Conservation (phyloP, 2,329 filamentous ascomycete species). For the Fusarium sulawesiense region DNA sequence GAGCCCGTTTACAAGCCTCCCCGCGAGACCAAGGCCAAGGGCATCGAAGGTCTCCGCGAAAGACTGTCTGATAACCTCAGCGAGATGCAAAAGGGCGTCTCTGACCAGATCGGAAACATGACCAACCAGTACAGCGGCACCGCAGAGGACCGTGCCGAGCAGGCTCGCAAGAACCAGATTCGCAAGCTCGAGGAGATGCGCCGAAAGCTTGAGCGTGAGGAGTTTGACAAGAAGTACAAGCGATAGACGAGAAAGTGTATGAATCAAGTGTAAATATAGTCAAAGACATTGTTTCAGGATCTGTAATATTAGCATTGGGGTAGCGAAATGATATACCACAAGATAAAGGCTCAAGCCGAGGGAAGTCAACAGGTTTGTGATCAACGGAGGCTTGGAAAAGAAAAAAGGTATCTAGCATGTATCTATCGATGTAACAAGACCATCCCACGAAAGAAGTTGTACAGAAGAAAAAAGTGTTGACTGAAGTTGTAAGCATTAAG, state of each 20-base stretch:
- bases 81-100: constrained; percentile 54
- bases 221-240: constrained; percentile 58
- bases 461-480: neutral
- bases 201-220: constrained; percentile 51
- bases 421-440: constrained; percentile 33
- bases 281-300: constrained; percentile 17
- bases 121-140: constrained; percentile 51
- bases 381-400: constrained; percentile 20
- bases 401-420: constrained; percentile 22
- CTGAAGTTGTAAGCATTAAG: constrained; percentile 7
- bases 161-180: constrained; percentile 50
- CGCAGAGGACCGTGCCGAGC: constrained; percentile 51
- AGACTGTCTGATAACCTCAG: constrained; percentile 50
- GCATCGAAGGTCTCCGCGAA: constrained; percentile 47
- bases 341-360: neutral
- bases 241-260: constrained; percentile 31
- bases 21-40: constrained; percentile 39
- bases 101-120: constrained; percentile 50
- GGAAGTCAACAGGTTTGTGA: neutral
- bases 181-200: constrained; percentile 52
- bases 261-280: constrained; percentile 37
- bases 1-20: constrained; percentile 53
- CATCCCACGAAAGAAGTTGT: constrained; percentile 9
- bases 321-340: constrained; percentile 24
- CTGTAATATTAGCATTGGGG: constrained; percentile 40